These are phyloP conservation scores for Neurospora sp. DNA, from an alignment of 495 filamentous ascomycete genomes.

Conservation along the genomic window DNA sequence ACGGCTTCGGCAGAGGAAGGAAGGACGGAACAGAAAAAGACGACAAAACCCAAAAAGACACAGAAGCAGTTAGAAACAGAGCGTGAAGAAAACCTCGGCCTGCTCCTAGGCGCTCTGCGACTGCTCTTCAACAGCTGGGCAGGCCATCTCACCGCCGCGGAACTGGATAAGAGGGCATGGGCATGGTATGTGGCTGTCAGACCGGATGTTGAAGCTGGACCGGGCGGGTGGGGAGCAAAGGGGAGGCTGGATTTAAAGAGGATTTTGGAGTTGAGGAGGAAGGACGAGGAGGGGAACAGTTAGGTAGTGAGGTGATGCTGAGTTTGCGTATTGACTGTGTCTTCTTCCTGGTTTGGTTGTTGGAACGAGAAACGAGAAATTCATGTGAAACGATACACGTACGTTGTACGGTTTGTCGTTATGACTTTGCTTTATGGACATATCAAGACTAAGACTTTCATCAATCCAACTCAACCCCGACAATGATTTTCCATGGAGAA, in stretches of 20 bases:
- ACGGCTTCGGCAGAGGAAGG: slow-evolving; percentile 1
- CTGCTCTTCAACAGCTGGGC: slow-evolving; percentile 63
- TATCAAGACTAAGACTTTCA: too few species aligned
- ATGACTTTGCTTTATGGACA: too few species aligned
- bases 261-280: slow-evolving; percentile 48
- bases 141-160: slow-evolving; percentile 39
- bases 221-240: slow-evolving; percentile 73
- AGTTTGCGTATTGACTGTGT: too few species aligned
- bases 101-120: slow-evolving; percentile 56
- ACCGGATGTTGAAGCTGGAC: slow-evolving; percentile 61
- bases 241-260: slow-evolving; percentile 53
- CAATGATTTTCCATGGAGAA: too few species aligned
- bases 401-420: too few species aligned
- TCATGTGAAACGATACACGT: too few species aligned
- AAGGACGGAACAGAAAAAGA: slow-evolving; percentile 21
- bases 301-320: too few species aligned
- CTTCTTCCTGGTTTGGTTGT: too few species aligned
- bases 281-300: too few species aligned
- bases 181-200: slow-evolving; percentile 67
- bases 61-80: slow-evolving; percentile 36
- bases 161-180: slow-evolving; percentile 70
- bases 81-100: slow-evolving; percentile 55
- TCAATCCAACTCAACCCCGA: too few species aligned
- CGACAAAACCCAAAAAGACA: slow-evolving; percentile 32
- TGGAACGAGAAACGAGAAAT: too few species aligned